Evolutionary conservation across 2,329 filamentous ascomycete genomes (phyloP).

Genomic region (Aquanectria penicillioides): DNA sequence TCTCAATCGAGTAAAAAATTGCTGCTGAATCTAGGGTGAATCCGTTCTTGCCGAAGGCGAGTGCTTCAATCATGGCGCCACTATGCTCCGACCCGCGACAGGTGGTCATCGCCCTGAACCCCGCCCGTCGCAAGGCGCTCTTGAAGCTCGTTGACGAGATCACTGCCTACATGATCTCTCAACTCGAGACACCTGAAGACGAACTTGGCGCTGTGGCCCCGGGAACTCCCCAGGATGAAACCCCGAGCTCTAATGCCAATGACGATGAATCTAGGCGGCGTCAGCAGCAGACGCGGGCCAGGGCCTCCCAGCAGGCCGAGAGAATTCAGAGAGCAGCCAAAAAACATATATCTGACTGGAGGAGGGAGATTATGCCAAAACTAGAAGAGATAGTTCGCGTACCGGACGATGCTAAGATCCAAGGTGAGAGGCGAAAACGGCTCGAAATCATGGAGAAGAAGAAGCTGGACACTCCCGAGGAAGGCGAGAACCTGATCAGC

Average conservation of each 20-base stretch:
- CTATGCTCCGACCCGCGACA: conserved; percentile 65
- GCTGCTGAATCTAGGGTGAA: not conserved
- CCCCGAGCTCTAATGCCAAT: conserved; percentile 16
- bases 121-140: conserved; percentile 61
- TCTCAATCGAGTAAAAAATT: not conserved
- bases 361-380: conserved; percentile 72
- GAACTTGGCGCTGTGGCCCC: conserved; percentile 44
- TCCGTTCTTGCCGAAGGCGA: not conserved
- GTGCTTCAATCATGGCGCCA: conserved; percentile 58
- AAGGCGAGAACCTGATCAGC: conserved; percentile 53
- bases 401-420: conserved; percentile 58
- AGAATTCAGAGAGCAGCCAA: conserved; percentile 65
- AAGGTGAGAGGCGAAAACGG: conserved; percentile 58
- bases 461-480: conserved; percentile 46
- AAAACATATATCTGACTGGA: conserved; percentile 81
- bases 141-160: conserved; percentile 62
- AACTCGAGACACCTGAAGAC: conserved; percentile 54
- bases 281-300: conserved; percentile 25
- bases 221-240: conserved; percentile 28
- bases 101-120: conserved; percentile 64
- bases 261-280: conserved; percentile 23
- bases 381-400: conserved; percentile 73
- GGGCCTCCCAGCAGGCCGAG: conserved; percentile 39
- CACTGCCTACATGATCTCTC: conserved; percentile 62
- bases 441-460: conserved; percentile 53